Conservation (phyloP, 768 basidiomycete genomes). For the Sistotremastrum niveocremeum region DNA sequence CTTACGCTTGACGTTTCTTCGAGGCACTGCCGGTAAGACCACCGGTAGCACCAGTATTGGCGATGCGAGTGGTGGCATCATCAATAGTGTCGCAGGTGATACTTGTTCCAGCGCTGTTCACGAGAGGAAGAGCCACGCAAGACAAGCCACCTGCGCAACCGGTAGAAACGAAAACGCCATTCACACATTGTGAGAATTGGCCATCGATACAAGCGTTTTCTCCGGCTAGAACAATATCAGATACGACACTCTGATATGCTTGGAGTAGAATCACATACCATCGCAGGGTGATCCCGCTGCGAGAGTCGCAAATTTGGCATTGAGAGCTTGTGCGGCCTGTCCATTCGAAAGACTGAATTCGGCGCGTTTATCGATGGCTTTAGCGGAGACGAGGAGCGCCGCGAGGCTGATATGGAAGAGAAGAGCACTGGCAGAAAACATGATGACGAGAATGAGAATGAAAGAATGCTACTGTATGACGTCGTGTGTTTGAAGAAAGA, state of each 20-base stretch:
- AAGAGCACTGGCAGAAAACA: constrained; percentile 7
- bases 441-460: constrained; percentile 1
- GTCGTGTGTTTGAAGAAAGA: no score
- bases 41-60: constrained; percentile 10
- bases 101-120: constrained; percentile 18
- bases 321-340: constrained; percentile 13
- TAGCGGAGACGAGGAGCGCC: constrained; percentile 5
- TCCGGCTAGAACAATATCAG: constrained; percentile 11
- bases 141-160: constrained; percentile 3
- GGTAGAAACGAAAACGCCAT: constrained; percentile 3
- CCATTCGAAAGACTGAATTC: constrained; percentile 9
- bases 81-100: constrained; percentile 13
- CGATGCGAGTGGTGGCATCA: constrained; percentile 11
- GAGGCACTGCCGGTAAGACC: constrained; percentile 4
- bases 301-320: constrained; percentile 10
- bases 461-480: no score
- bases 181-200: not conserved
- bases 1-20: no score
- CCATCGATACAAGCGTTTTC: constrained; percentile 5
- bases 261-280: not conserved
- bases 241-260: not conserved
- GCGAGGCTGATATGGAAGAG: constrained; percentile 4
- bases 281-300: constrained; percentile 18
- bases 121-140: constrained; percentile 17
- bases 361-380: constrained; percentile 1